phyloP scores from a whole-genome alignment of 768 basidiomycete species.

The Tylopilus felleus region DNA sequence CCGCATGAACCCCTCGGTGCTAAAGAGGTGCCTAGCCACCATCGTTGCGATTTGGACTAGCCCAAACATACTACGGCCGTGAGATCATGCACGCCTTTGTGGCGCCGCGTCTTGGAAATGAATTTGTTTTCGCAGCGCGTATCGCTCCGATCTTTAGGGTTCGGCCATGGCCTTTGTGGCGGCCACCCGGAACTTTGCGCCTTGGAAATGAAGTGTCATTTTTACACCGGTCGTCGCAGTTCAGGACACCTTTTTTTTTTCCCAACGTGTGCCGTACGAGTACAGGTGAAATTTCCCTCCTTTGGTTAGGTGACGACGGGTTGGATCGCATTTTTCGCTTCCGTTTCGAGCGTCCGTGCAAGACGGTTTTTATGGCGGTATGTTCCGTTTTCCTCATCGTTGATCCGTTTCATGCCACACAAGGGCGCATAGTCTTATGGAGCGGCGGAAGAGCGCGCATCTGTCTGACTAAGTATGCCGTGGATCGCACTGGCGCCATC shows the following conservation, averaged over 20 bases:
- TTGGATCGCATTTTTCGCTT: neutral
- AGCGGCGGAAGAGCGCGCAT: neutral
- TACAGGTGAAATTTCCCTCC: neutral
- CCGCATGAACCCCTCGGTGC: neutral
- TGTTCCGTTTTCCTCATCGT: neutral
- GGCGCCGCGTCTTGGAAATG: neutral
- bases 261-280: neutral
- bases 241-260: neutral
- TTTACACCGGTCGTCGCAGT: too few relatives aligned
- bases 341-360: neutral
- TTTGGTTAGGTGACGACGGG: neutral
- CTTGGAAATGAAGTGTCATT: neutral
- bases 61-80: too few relatives aligned
- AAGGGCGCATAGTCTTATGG: neutral
- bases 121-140: neutral
- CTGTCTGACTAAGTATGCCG: neutral
- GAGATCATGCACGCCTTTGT: too few relatives aligned
- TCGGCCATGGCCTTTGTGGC: conserved; percentile 1
- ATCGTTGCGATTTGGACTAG: neutral
- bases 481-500: neutral
- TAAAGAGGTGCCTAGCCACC: neutral
- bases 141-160: too few relatives aligned
- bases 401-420: conserved; percentile 3
- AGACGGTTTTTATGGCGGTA: neutral
- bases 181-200: conserved; percentile 6